These are phyloP conservation scores for Niebla homalea DNA, from an alignment of 495 filamentous ascomycete species.

Conservation along the genomic window DNA sequence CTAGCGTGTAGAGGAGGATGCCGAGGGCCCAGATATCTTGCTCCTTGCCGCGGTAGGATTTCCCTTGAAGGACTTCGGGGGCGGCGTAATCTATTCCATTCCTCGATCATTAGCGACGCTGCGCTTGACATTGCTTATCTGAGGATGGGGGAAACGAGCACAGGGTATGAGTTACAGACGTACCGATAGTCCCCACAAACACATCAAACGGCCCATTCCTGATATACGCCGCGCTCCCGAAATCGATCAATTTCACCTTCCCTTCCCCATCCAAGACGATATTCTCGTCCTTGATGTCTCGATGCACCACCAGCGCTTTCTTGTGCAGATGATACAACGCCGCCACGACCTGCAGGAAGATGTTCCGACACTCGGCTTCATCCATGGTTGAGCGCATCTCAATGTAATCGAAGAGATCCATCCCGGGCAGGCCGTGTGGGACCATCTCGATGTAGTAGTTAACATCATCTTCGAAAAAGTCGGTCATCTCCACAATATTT, in stretches of 20 bases:
- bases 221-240: slow-evolving; percentile 95
- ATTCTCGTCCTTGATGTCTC: slow-evolving; percentile 98
- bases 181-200: slow-evolving; percentile 97
- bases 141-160: neutral
- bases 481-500: slow-evolving; percentile 97
- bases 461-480: slow-evolving; percentile 94
- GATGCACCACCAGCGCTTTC: slow-evolving; percentile 83
- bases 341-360: slow-evolving; percentile 82
- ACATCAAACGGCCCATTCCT: slow-evolving; percentile 98
- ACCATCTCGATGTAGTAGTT: slow-evolving; percentile 99
- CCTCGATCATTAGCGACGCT: neutral
- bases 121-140: neutral
- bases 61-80: slow-evolving; percentile 88
- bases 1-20: slow-evolving; percentile 93
- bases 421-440: slow-evolving; percentile 88
- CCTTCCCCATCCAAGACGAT: slow-evolving; percentile 92
- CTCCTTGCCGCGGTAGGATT: slow-evolving; percentile 86
- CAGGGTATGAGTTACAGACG: slow-evolving; percentile 17
- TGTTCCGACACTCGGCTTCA: slow-evolving; percentile 81
- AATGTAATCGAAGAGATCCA: slow-evolving; percentile 99
- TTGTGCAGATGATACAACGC: slow-evolving; percentile 87
- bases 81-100: slow-evolving; percentile 80
- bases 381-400: slow-evolving; percentile 95
- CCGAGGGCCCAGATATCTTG: slow-evolving; percentile 99
- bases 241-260: slow-evolving; percentile 93